A percentile compares a stretch with the other conserved stretches of the same genome.
phyloP scores from a whole-genome alignment of 2,329 filamentous ascomycete species.

The Fonsecaea monophora region DNA sequence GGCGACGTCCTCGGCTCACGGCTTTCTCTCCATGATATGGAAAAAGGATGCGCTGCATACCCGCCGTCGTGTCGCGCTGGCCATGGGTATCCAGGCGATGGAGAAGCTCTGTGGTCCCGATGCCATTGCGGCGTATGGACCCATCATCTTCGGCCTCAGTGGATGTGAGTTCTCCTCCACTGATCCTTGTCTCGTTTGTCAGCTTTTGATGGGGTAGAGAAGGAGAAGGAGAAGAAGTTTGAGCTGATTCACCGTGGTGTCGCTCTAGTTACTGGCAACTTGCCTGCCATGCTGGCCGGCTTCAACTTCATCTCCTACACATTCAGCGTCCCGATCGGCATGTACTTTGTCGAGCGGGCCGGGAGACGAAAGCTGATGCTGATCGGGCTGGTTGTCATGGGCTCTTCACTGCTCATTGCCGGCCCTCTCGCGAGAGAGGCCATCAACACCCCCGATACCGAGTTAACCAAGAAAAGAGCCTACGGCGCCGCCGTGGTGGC shows the following conservation, averaged over 20 bases:
- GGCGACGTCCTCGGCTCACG: constrained; percentile 37
- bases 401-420: constrained; percentile 49
- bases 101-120: constrained; percentile 41
- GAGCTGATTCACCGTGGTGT: constrained; percentile 1
- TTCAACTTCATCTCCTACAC: constrained; percentile 41
- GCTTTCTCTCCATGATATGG: constrained; percentile 40
- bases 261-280: constrained; percentile 4
- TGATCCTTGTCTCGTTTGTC: neutral
- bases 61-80: constrained; percentile 38
- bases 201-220: neutral
- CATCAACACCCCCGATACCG: constrained; percentile 28
- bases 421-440: constrained; percentile 42
- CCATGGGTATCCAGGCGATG: constrained; percentile 39
- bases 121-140: constrained; percentile 40
- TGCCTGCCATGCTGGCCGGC: constrained; percentile 38
- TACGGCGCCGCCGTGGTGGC: constrained; percentile 39
- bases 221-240: neutral
- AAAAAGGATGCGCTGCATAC: constrained; percentile 40
- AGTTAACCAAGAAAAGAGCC: constrained; percentile 31
- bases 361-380: constrained; percentile 52
- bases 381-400: constrained; percentile 50
- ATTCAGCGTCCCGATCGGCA: constrained; percentile 44
- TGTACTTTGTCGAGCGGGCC: constrained; percentile 48
- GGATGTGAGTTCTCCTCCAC: neutral
- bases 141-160: constrained; percentile 36